A percentile compares a stretch with the other conserved stretches of the same genome.
phyloP scores from a whole-genome alignment of 1,284 basidiomycete genomes.

The Peniophora sp. region DNA sequence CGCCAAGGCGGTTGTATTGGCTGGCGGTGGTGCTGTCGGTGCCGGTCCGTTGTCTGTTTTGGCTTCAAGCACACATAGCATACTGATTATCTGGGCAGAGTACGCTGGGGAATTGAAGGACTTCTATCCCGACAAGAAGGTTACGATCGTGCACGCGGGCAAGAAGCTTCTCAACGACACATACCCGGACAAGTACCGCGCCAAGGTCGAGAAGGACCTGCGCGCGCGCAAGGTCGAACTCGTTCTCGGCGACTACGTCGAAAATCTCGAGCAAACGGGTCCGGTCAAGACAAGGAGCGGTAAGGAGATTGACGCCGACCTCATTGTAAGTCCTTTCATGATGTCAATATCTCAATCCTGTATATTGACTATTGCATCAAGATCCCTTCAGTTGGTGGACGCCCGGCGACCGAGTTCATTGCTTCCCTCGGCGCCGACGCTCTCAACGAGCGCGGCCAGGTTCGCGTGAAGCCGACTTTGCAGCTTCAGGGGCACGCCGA shows the following conservation, averaged over 20 bases:
- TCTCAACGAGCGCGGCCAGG: slow-evolving; percentile 25
- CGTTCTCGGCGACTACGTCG: slow-evolving; percentile 41
- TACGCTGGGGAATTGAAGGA: slow-evolving; percentile 45
- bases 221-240: slow-evolving; percentile 34
- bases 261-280: slow-evolving; percentile 23
- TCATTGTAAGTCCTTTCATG: slow-evolving; percentile 29
- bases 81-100: slow-evolving; percentile 18
- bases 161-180: slow-evolving; percentile 36
- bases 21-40: slow-evolving; percentile 46
- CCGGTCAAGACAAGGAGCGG: slow-evolving; percentile 39
- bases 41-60: slow-evolving; percentile 26
- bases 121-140: slow-evolving; percentile 39
- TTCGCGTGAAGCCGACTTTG: slow-evolving; percentile 37
- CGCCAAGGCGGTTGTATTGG: slow-evolving; percentile 36
- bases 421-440: slow-evolving; percentile 25
- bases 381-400: slow-evolving; percentile 32
- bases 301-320: slow-evolving; percentile 36
- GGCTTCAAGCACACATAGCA: slow-evolving; percentile 11
- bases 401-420: slow-evolving; percentile 37
- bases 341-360: neutral
- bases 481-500: slow-evolving; percentile 30
- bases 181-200: slow-evolving; percentile 41
- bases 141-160: slow-evolving; percentile 49
- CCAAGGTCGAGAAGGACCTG: slow-evolving; percentile 28
- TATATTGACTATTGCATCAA: slow-evolving; percentile 12